Base-by-base conservation (phyloP, 2,329 filamentous ascomycete species). In the Alternaria ventricosa region DNA sequence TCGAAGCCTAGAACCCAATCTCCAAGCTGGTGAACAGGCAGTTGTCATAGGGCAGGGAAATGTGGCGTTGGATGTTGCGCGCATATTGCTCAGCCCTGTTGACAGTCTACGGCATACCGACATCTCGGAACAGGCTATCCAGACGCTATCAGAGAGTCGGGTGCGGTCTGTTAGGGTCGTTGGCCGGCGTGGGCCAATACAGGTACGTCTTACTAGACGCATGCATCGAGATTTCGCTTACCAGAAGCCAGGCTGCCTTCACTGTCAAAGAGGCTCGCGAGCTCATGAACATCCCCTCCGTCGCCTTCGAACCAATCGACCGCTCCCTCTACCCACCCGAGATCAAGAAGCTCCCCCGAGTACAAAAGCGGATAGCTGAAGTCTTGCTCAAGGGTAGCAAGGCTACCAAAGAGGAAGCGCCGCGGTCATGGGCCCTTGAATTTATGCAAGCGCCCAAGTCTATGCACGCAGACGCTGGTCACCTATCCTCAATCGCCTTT, bases 241-340 rank as follows among this genome's bases (percentile, higher is more conserved):
- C 51, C 12, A 6, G 12, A 25, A 33, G 6, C 15, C 73, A 95
- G 90, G 95, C 93, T 23, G 90, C 96, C 1, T 98, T 97, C 73
- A 97, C 95, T 0, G 97, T 97, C 78, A 98, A 97, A 80, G 96
- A 99, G 82, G 83, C 93, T 15, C 89, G 96, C 36, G 96, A 99
- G 80, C 83, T 99, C 5, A 89, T 97, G 82, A 91, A 92, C 54
- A 85, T 98, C 3, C 87, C 88, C 0, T 83, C 83, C 1, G 90
- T 96, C 10, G 86, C 85, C 13, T 96, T 97, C 73, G 86, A 90
- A 58, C 87, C 91, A 2, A 84, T 95, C 27, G 86, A 92, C 58
- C 79, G 82, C 62, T 82, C 86, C 1, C 83, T 97, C 7, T 84
- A 96, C 50, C 93, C 94, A 0, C 74, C 85, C 1, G 85, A 92